phyloP scores from a whole-genome alignment of 2,329 filamentous ascomycete species.

The Trichoderma simmonsii region DNA sequence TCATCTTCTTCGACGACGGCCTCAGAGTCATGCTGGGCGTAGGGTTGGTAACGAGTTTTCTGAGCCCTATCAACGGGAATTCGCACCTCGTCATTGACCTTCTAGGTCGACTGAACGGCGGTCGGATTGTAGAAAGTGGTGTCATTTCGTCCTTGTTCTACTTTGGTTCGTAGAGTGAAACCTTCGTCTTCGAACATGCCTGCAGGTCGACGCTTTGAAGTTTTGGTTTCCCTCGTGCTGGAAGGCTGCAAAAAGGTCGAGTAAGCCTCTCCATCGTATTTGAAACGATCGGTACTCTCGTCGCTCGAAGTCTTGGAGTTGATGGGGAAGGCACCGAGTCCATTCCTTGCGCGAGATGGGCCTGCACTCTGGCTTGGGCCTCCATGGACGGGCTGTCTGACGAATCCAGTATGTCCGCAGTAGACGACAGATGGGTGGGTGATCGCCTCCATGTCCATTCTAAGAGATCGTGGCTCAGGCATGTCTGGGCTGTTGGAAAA shows the following conservation, averaged over 20 bases:
- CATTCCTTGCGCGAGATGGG: constrained; percentile 14
- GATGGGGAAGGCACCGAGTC: constrained; percentile 13
- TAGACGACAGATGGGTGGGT: neutral
- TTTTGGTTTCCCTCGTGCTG: constrained; percentile 40
- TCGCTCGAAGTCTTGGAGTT: constrained; percentile 31
- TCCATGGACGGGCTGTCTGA: constrained; percentile 7
- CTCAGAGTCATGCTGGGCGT: neutral
- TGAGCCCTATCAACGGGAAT: constrained; percentile 30
- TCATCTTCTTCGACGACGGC: neutral
- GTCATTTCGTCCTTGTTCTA: neutral
- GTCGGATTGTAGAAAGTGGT: constrained; percentile 36
- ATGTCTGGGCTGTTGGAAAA: neutral
- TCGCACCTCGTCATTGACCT: constrained; percentile 40
- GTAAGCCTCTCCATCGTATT: constrained; percentile 42
- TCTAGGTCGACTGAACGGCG: constrained; percentile 40
- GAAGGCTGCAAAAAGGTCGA: constrained; percentile 36
- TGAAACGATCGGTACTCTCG: constrained; percentile 43
- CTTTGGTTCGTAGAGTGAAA: neutral
- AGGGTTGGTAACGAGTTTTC: neutral
- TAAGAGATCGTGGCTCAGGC: neutral
- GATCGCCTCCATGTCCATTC: neutral
- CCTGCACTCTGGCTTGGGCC: neutral
- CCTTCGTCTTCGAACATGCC: neutral
- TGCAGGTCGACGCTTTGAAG: constrained; percentile 24
- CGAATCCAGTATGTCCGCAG: neutral